Base-by-base conservation (phyloP, 2,329 filamentous ascomycete species). In the Alternaria arbusti region DNA sequence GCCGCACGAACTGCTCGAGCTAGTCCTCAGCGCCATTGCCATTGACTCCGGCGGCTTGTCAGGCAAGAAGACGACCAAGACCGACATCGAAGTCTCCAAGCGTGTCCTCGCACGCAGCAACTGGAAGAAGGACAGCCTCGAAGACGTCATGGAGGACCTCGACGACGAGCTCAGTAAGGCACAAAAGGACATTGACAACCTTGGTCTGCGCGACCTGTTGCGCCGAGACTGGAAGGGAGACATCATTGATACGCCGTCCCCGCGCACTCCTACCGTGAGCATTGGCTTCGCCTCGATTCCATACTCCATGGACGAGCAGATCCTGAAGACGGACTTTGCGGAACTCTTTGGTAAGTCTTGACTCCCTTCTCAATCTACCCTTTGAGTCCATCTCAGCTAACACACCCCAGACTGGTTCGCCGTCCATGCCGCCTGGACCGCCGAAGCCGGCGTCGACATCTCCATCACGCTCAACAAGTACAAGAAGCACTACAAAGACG, bases 181-280 rank as follows among this genome's bases (percentile, higher is more conserved):
- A 2, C 82, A 84, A 70, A 82, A 83, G 60, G 78, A 82, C 57
- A 78, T 84, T 20, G 80, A 75, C 22, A 50, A 78, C 30, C 76
- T 84, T 6, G 75, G 72, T 23, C 74, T 84, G 1, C 80, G 82
- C 46, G 82, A 84, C 64, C 74, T 84, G 50, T 75, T 84, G 26
- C 74, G 83, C 9, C 75, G 82, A 40, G 83, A 84, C 75, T 84
- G 82, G 82, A 84, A 84, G 69, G 81, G 81, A 54, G 82, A 83
- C 57, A 67, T 84, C 15, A 81, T 84, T 50, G 82, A 84, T 68
- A 84, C 82, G 1, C 80, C 80, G 0, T 84, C 82, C 0, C 81
- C 82, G 5, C 81, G 77, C 36, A 84, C 82, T 1, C 83, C 82
- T 0, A 83, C 82, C 5, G 81, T 84, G 54, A 82, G 77, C 66